Conservation (phyloP, 164 flowering plant species). For the Aristolochia contorta region DNA sequence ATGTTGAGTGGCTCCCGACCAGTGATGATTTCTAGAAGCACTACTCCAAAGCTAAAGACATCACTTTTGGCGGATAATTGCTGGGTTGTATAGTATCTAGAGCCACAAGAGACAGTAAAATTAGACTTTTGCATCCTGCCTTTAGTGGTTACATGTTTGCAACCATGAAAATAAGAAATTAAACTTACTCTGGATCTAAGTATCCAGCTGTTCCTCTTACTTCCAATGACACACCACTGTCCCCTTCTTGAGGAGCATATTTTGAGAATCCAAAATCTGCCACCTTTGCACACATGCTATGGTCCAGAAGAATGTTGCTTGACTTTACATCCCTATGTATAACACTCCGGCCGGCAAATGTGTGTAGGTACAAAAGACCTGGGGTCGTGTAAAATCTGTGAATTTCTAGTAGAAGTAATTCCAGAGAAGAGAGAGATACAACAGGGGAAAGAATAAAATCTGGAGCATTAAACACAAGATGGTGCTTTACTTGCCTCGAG, state of each 20-base stretch:
- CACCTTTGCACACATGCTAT: conserved; percentile 71
- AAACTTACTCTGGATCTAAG: conserved; percentile 77
- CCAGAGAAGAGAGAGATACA: background rate
- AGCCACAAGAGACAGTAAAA: background rate
- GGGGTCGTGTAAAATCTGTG: background rate
- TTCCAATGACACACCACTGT: conserved; percentile 63
- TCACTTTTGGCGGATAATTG: conserved; percentile 75
- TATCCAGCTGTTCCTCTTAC: conserved; percentile 84
- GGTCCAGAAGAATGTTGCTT: conserved; percentile 80
- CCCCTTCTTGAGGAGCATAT: conserved; percentile 83
- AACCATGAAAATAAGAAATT: background rate
- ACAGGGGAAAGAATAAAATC: too few species aligned
- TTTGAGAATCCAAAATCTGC: conserved; percentile 79
- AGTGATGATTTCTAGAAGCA: conserved; percentile 66
- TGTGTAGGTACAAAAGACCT: conserved; percentile 66
- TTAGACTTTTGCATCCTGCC: background rate
- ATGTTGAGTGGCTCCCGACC: conserved; percentile 81
- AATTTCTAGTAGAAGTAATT: background rate
- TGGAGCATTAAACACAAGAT: too few species aligned
- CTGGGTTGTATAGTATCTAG: conserved; percentile 74
- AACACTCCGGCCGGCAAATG: conserved; percentile 49
- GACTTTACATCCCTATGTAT: conserved; percentile 81
- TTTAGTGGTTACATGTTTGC: background rate
- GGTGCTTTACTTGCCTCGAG: conserved; percentile 49
- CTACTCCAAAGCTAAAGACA: conserved; percentile 81